Evolutionary conservation across 2,329 filamentous ascomycete genomes (phyloP), one percentile per base, ranked within the genome.

Genomic region (Aspergillus sp.): DNA sequence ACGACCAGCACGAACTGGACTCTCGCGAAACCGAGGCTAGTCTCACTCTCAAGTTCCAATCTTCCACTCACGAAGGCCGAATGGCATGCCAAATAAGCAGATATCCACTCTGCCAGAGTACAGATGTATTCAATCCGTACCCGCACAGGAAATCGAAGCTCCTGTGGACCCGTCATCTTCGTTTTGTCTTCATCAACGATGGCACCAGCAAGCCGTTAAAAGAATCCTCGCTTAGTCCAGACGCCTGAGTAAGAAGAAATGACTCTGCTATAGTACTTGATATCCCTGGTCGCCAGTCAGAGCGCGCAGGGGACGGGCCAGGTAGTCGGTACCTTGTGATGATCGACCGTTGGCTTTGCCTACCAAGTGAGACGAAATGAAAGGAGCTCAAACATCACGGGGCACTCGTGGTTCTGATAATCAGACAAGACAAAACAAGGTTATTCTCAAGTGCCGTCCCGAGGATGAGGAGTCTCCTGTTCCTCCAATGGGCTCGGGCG

Each of bases 371-470:
- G 51, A 51, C n/a, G 51, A 57, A 56, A 59, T 53, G 46, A 42
- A 51, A 55, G 54, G 61, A 58, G 41, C 24, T 50, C 46, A 53
- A 48, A 60, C 40, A 50, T 46, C 45, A 54, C 45, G 52, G 46
- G 27, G 24, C 13, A 48, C 47, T 22, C 45, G 41, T 40, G 13
- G 51, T 20, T 48, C 34, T 51, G 42, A 39, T n/a, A 49, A 57
- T 52, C 37, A 45, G 54, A 51, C 53, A 53, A 59, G 51, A 54
- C 50, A 45, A 60, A 59, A 60, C 58, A 64, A 64, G 60, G 62
- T 64, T 64, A 64, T 60, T 55, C 54, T 51, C 59, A 64, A 63
- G 15, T 64, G 62, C 62, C 63, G 63, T 61, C 48, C 63, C 63
- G 61, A 64, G 57, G 57, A 63, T 55, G 11, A 57, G 34, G 48